A percentile compares a stretch with the other conserved stretches of the same genome.
phyloP scores from a whole-genome alignment of 2,329 filamentous ascomycete genomes.

The Paracoccidioides lutzii region DNA sequence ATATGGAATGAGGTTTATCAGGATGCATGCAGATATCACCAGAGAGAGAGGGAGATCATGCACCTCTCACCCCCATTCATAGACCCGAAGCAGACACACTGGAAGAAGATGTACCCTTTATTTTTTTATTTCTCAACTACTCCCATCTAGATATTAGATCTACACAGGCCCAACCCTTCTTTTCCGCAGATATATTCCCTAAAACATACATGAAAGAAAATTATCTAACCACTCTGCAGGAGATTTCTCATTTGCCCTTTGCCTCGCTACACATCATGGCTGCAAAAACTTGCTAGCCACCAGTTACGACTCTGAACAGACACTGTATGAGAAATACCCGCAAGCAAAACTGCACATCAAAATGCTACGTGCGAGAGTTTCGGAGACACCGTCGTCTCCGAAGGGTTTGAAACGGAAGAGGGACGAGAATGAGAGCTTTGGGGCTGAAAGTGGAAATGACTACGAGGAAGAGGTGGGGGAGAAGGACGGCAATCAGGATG shows the following conservation, averaged over 20 bases:
- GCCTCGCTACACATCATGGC: conserved; percentile 29
- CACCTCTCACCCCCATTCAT: no score
- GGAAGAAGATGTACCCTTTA: no score
- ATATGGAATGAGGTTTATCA: background rate
- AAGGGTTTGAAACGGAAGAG: conserved; percentile 13
- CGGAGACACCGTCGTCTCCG: background rate
- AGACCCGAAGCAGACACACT: no score
- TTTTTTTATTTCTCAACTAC: no score
- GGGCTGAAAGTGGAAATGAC: background rate
- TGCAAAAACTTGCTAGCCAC: conserved; percentile 31
- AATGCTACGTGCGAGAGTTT: conserved; percentile 18
- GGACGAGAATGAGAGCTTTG: conserved; percentile 2
- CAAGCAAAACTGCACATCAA: conserved; percentile 49
- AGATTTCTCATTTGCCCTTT: conserved; percentile 37
- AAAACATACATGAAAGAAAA: background rate
- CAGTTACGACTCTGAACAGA: conserved; percentile 32
- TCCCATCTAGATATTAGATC: no score
- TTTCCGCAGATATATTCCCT: background rate
- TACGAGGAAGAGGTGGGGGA: background rate
- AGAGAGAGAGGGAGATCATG: no score
- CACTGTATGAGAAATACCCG: conserved; percentile 60
- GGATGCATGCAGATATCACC: no score
- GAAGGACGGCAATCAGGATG: conserved; percentile 4
- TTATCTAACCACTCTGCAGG: conserved; percentile 20
- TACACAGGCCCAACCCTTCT: background rate